These are phyloP conservation scores for Inosperma sp. DNA, from an alignment of 768 basidiomycete species.

Conservation along the genomic window DNA sequence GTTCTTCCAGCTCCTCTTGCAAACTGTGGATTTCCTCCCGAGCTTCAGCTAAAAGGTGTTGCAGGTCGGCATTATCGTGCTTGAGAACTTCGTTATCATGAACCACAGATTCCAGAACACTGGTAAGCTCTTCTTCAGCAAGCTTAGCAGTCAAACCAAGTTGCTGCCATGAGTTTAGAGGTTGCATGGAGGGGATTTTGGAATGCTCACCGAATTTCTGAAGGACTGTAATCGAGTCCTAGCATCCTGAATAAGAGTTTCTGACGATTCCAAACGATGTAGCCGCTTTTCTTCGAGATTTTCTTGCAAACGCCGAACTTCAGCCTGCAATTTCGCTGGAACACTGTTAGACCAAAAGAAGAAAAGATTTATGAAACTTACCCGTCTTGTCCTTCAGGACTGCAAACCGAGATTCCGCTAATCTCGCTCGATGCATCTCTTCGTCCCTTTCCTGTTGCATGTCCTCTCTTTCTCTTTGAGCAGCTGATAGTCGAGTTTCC, in stretches of 20 bases:
- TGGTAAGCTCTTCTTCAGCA: constrained; percentile 57
- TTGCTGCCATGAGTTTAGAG: constrained; percentile 32
- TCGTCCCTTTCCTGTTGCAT: constrained; percentile 76
- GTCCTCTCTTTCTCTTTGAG: constrained; percentile 77
- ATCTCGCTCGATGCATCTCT: constrained; percentile 59
- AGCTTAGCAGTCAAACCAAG: constrained; percentile 36
- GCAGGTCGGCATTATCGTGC: constrained; percentile 76
- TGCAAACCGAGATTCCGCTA: constrained; percentile 62
- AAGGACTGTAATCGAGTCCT: constrained; percentile 58
- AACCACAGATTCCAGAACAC: constrained; percentile 79
- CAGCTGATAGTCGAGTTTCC: constrained; percentile 58
- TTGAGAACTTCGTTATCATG: constrained; percentile 80
- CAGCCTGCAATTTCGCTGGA: constrained; percentile 64
- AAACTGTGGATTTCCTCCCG: constrained; percentile 69
- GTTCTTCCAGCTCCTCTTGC: constrained; percentile 74
- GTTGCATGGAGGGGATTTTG: not conserved
- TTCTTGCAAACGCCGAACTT: constrained; percentile 61
- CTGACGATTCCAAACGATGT: constrained; percentile 60
- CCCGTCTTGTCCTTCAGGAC: constrained; percentile 66
- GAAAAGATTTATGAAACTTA: constrained; percentile 26
- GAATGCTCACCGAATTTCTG: constrained; percentile 47
- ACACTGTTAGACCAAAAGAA: too few species aligned
- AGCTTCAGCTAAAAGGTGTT: constrained; percentile 65
- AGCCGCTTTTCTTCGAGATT: constrained; percentile 57
- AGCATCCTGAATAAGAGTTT: constrained; percentile 63